phyloP scores from a whole-genome alignment of 768 basidiomycete genomes.

The Suillus americanus region DNA sequence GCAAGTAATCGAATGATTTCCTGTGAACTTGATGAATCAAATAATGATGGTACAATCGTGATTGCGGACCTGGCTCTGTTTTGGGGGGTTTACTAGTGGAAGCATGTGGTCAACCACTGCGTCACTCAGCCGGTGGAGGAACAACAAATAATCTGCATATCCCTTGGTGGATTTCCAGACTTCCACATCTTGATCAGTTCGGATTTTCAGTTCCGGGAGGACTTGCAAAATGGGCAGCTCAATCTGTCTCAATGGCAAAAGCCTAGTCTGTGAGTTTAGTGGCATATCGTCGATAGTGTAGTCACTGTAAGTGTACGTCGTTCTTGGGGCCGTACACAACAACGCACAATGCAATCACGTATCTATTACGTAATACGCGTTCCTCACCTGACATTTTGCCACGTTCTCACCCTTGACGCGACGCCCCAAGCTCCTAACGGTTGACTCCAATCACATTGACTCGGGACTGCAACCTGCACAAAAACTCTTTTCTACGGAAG shows the following conservation, averaged over 20 bases:
- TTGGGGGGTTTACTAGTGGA: constrained; percentile 34
- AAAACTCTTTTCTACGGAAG: background rate
- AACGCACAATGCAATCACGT: background rate
- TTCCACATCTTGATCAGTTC: constrained; percentile 68
- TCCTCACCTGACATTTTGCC: constrained; percentile 3
- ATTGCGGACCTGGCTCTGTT: constrained; percentile 24
- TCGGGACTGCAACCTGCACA: background rate
- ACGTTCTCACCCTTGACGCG: constrained; percentile 6
- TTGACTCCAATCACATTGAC: background rate
- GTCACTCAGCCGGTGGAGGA: constrained; percentile 74
- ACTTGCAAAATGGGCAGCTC: constrained; percentile 20
- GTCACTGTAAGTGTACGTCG: background rate
- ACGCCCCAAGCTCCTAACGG: constrained; percentile 11
- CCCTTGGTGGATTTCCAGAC: constrained; percentile 72
- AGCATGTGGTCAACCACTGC: constrained; percentile 68
- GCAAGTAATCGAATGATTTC: constrained; percentile 45
- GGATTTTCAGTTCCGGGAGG: constrained; percentile 56
- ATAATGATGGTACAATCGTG: background rate
- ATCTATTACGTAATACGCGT: constrained; percentile 26
- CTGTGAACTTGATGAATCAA: constrained; percentile 31
- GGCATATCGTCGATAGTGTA: constrained; percentile 12
- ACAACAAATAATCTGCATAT: constrained; percentile 72
- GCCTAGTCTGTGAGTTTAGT: constrained; percentile 1
- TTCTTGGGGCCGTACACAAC: background rate
- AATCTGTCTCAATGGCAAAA: constrained; percentile 35